These are phyloP conservation scores for Tuber brumale DNA, from an alignment of 495 filamentous ascomycete genomes.

Conservation along the genomic window DNA sequence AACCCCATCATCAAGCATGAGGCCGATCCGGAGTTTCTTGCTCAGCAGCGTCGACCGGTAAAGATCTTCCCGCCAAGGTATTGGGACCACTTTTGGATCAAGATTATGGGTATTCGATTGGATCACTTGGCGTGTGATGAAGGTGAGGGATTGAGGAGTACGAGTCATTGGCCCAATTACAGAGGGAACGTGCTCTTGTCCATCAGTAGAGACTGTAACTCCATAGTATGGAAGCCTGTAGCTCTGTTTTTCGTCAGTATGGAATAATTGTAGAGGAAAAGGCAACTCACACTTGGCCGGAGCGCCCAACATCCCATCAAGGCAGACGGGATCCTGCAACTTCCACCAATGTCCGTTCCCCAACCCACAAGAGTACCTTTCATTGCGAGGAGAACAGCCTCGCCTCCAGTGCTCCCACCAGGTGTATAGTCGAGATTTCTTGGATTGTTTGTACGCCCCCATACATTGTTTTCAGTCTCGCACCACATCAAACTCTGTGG, in stretches of 20 bases:
- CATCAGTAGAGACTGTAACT: conserved; percentile 49
- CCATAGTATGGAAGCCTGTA: conserved; percentile 48
- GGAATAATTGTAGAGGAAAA: background rate
- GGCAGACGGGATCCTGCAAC: conserved; percentile 59
- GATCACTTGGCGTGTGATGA: conserved; percentile 46
- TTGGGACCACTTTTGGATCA: conserved; percentile 48
- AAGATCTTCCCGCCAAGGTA: conserved; percentile 47
- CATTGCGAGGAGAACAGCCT: conserved; percentile 54
- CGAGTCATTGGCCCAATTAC: conserved; percentile 50
- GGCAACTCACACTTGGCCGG: conserved; percentile 45
- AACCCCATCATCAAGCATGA: conserved; percentile 50
- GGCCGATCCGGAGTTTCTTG: conserved; percentile 47
- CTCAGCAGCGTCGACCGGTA: conserved; percentile 45
- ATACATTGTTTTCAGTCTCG: conserved; percentile 53
- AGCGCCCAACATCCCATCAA: conserved; percentile 60
- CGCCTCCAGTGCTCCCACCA: conserved; percentile 62
- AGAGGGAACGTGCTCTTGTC: conserved; percentile 53
- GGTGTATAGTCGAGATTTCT: conserved; percentile 47
- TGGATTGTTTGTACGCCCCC: conserved; percentile 52
- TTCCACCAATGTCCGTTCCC: conserved; percentile 68
- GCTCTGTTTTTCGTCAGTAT: conserved; percentile 9
- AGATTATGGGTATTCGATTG: conserved; percentile 46
- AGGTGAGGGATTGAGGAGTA: conserved; percentile 41
- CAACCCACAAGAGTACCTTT: conserved; percentile 53
- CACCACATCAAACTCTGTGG: conserved; percentile 47